These are phyloP conservation scores for Rhynchospora pubera DNA, from an alignment of 176 grass and related monocot species.

Conservation along the genomic window DNA sequence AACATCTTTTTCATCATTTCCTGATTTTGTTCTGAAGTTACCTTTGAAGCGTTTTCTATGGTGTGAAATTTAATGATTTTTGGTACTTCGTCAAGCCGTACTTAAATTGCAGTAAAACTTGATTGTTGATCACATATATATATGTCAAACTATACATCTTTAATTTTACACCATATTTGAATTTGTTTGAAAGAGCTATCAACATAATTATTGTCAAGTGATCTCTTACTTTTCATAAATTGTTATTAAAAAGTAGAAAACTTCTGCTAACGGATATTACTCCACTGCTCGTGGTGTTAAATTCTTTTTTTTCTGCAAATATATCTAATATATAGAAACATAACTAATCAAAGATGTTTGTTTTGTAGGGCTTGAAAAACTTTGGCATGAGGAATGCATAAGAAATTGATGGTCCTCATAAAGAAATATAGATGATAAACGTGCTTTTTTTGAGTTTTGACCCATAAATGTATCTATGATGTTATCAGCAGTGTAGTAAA, in stretches of 20 bases:
- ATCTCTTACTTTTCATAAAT: no score
- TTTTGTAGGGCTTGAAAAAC: slow-evolving; percentile 9
- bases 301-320: not conserved
- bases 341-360: not conserved
- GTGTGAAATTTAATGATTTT: no score
- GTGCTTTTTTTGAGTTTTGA: not conserved
- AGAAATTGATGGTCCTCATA: not conserved
- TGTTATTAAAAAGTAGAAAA: no score
- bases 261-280: no score
- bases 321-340: not conserved
- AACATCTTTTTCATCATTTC: not conserved
- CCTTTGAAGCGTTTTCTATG: not conserved
- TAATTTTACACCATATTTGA: no score
- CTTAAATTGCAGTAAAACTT: no score
- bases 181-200: no score
- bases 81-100: no score
- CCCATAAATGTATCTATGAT: not conserved
- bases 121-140: no score
- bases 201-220: no score
- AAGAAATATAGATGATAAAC: not conserved
- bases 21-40: not conserved
- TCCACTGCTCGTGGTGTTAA: no score
- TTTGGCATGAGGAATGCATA: not conserved
- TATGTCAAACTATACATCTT: no score
- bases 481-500: not conserved